Percentiles rank a stretch among this genome's conserved stretches.
phyloP scores from a whole-genome alignment of 257 asterid genomes.

The Mentha longifolia region DNA sequence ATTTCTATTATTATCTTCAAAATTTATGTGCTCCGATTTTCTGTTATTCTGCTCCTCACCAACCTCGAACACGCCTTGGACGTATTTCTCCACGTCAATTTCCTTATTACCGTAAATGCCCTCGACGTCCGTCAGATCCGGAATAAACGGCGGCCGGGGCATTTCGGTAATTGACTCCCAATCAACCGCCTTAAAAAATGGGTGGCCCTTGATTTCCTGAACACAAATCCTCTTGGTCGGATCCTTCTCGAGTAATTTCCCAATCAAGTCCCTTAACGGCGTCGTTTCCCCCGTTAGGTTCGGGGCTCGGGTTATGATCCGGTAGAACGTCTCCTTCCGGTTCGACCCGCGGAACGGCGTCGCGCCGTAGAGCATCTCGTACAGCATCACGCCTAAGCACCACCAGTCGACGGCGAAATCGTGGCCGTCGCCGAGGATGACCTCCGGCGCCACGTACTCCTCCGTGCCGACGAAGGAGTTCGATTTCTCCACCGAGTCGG shows the following conservation, averaged over 20 bases:
- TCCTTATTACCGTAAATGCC: constrained; percentile 50
- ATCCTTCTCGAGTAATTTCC: constrained; percentile 77
- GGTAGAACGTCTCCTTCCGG: constrained; percentile 73
- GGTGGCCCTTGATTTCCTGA: constrained; percentile 63
- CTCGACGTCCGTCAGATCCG: constrained; percentile 54
- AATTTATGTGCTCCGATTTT: constrained; percentile 30
- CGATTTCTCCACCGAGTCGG: constrained; percentile 59
- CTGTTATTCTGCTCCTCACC: constrained; percentile 35
- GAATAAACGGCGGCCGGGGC: constrained; percentile 89
- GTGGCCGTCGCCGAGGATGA: constrained; percentile 82
- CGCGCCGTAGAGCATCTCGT: constrained; percentile 91
- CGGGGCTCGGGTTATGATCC: constrained; percentile 56
- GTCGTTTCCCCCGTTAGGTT: constrained; percentile 74
- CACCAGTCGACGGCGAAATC: constrained; percentile 97
- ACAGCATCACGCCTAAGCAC: constrained; percentile 80
- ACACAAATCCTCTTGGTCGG: constrained; percentile 62
- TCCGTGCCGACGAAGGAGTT: constrained; percentile 98
- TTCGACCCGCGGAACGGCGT: constrained; percentile 85
- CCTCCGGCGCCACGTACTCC: constrained; percentile 94
- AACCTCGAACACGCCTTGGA: constrained; percentile 58
- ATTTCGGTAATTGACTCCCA: constrained; percentile 71
- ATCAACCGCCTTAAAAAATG: constrained; percentile 61
- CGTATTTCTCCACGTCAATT: constrained; percentile 76
- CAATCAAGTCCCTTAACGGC: constrained; percentile 80
- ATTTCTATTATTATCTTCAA: constrained; percentile 33